Evolutionary conservation across 2,329 filamentous ascomycete genomes (phyloP).

Genomic region (Cyanodermella asteris): DNA sequence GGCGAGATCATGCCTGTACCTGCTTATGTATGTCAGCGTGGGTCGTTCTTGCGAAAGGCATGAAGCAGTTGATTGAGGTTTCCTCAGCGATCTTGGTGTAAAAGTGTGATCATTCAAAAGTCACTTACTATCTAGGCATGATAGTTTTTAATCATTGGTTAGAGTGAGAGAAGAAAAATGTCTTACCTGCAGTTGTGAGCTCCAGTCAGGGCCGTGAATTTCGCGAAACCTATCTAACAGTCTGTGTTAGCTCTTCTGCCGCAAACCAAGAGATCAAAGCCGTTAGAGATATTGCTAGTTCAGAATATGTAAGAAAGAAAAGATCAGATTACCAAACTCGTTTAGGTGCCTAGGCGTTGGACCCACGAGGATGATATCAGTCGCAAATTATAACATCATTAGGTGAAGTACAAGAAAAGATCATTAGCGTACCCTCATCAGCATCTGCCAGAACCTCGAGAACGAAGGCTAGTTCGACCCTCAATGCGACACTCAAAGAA

Average conservation of each 20-base stretch:
- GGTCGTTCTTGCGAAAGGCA: too few relatives aligned
- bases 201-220: conserved; percentile 1
- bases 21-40: too few relatives aligned
- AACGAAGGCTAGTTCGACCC: too few relatives aligned
- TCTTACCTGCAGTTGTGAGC: conserved; percentile 1
- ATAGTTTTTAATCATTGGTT: conserved; percentile 43
- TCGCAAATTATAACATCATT: conserved; percentile 99
- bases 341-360: conserved; percentile 82
- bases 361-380: conserved; percentile 75
- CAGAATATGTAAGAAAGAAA: conserved; percentile 99
- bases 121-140: conserved; percentile 50
- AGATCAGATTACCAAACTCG: conserved; percentile 59
- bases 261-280: conserved; percentile 1
- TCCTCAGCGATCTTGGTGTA: conserved; percentile 53
- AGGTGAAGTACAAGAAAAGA: too few relatives aligned
- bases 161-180: too few relatives aligned
- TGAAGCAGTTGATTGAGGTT: too few relatives aligned
- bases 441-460: too few relatives aligned
- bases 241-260: conserved; percentile 9
- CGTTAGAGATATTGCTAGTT: conserved; percentile 18
- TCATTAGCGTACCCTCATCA: too few relatives aligned
- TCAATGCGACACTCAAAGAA: too few relatives aligned
- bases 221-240: conserved; percentile 6
- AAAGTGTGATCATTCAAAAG: conserved; percentile 34
- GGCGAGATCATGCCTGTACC: too few relatives aligned